Base-by-base conservation (phyloP, 2,329 filamentous ascomycete genomes). In the Calonectria leucothoes region DNA sequence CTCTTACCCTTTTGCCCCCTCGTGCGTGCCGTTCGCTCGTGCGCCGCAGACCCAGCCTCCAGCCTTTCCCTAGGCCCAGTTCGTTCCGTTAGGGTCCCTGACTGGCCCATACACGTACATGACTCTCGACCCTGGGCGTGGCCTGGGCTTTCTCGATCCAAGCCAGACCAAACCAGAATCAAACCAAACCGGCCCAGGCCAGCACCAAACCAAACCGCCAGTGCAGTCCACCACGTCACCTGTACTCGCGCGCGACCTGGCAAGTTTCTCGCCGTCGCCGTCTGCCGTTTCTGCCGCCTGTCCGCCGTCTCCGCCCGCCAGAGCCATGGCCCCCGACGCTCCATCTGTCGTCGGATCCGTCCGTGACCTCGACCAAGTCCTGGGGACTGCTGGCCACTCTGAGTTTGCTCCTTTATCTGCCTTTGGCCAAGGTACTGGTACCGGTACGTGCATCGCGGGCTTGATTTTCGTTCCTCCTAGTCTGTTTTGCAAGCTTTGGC, bases 341-440 rank as follows among this genome's bases (percentile, higher is more conserved):
- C 70, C 70, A 72, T 72, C 59, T 69, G 70, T 51, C 61, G 51
- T 66, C 71, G 71, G 66, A 61, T 70, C 66, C 67, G 71, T 63
- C 71, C 63, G 61, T 66, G 52, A 63, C 45, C 39, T 35, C 27
- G 61, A 55, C 67, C 71, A 70, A 48, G 51, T 42, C 39, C 63
- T 35, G 61, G 67, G 51, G 51, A 55, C 42, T 63, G 66, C 27
- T 33, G 48, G 45, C 29, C 23, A 39, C 15, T 48, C 71, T 70
- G 67, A 70, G 59, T 57, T 55, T 55, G 52, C 39, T 35, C 31
- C 63, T 66, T 33, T 52, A 63, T 55, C 63, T 66, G 42, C 63
- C 35, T 55, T 51, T 39, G 66, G 33, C 57, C 27, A 25, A 37
- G 31, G 57, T 45, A 35, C 51, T 45, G 29, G 51, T 61, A 61